Evolutionary conservation across 257 asterid species (phyloP), one percentile per base, ranked within the genome.

Genomic region (Nyctanthes arbortristis): DNA sequence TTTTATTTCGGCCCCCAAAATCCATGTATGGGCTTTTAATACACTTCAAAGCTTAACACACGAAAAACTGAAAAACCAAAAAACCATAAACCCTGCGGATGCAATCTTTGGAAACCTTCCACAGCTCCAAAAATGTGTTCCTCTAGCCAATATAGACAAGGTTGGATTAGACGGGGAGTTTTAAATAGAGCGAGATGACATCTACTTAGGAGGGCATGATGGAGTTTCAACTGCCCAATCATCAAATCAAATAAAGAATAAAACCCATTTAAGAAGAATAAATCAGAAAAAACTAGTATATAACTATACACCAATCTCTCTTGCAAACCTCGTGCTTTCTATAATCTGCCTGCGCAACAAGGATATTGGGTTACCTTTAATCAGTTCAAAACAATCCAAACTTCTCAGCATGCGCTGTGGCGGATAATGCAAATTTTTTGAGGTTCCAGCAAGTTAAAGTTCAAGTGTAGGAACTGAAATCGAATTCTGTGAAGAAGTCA

Each of bases 371-470:
- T 52, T 16, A 45, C 29, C 34, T 25, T 12, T 31, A 14, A 62
- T 66, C 65, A 73, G 32, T 65, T 63, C 27, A 47, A 72, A 64
- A 16, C 56, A 61, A 35, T 49, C 30, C 58, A 4, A 14, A 20
- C 59, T 31, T 24, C 30, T 20, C 31, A 24, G 16, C 59, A 25
- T 3, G 40, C 40, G 10, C 11, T 7, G 27, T 2, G 28, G 24
- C 30, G n/a, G 10, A 3, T 9, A 52, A 52, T 7, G 24, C 59
- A 9, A 52, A n/a, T n/a, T n/a, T 24, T 29, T 24, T 14, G 2
- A 52, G 16, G 14, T 2, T n/a, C n/a, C n/a, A n/a, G n/a, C n/a
- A n/a, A n/a, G n/a, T n/a, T n/a, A n/a, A n/a, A n/a, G n/a, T n/a
- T n/a, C n/a, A n/a, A n/a, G n/a, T n/a, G n/a, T n/a, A n/a, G n/a